phyloP scores from a whole-genome alignment of 768 basidiomycete species.

The Agaricus subrufescens region DNA sequence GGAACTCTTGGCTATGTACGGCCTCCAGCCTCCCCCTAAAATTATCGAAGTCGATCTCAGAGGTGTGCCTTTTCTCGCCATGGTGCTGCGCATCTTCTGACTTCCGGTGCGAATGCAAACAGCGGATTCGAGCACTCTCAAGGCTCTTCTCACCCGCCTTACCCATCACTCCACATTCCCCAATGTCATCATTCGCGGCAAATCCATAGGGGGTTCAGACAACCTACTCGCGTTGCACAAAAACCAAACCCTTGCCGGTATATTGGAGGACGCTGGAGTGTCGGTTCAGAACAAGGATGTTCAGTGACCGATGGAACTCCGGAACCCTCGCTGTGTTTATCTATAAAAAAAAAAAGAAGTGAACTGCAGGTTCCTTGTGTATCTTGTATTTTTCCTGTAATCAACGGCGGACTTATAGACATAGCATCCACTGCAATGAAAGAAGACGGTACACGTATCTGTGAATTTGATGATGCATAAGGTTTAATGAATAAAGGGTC shows the following conservation, averaged over 20 bases:
- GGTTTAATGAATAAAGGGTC: too few species aligned
- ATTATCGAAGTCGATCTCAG: conserved; percentile 75
- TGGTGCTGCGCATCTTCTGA: neutral
- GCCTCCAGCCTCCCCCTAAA: conserved; percentile 58
- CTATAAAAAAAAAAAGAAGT: neutral
- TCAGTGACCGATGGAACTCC: conserved; percentile 1
- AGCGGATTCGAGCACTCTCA: conserved; percentile 64
- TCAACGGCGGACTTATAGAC: neutral
- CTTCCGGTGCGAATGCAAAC: conserved; percentile 1
- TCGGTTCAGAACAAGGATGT: conserved; percentile 20
- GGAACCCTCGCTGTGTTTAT: neutral
- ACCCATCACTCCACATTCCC: conserved; percentile 72
- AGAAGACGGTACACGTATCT: too few species aligned
- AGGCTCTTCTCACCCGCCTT: conserved; percentile 59
- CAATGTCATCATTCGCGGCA: conserved; percentile 63
- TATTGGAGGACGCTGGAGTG: conserved; percentile 48
- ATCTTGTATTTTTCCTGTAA: neutral
- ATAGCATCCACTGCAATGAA: too few species aligned
- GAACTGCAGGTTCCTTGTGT: neutral
- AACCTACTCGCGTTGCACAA: conserved; percentile 49
- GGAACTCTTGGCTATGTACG: conserved; percentile 53
- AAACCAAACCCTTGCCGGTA: conserved; percentile 33
- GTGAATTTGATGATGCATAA: too few species aligned
- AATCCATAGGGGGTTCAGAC: conserved; percentile 64
- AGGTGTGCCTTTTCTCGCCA: conserved; percentile 27